Conservation (phyloP, 2,329 filamentous ascomycete species). For the Alternaria conjuncta region DNA sequence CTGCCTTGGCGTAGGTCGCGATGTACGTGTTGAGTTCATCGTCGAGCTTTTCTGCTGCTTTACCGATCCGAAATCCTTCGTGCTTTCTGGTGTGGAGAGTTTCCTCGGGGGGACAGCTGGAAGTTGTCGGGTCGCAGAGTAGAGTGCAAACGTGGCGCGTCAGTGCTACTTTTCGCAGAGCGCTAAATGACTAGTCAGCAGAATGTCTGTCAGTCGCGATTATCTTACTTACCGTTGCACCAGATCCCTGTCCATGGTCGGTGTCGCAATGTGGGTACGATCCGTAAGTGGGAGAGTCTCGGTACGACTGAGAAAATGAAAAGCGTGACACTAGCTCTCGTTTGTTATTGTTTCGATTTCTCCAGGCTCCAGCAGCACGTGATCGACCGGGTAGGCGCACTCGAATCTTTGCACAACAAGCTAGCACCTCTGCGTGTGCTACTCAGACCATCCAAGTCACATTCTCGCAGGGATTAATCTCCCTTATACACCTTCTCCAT, state of each 20-base stretch:
- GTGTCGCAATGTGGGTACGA: background rate
- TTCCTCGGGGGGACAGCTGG: too few species aligned
- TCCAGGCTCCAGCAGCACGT: too few species aligned
- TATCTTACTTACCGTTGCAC: background rate
- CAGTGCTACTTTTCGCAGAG: background rate
- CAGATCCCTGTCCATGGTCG: background rate
- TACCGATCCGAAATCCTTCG: background rate
- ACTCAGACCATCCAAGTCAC: too few species aligned
- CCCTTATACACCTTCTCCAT: too few species aligned
- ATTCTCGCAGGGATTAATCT: too few species aligned
- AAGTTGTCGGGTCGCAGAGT: too few species aligned
- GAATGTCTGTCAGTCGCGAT: background rate
- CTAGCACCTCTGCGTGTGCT: background rate
- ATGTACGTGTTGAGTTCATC: background rate
- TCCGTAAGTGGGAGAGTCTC: background rate
- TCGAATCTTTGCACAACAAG: background rate
- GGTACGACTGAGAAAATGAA: background rate
- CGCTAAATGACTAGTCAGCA: background rate
- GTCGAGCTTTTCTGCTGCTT: background rate
- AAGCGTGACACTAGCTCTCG: background rate
- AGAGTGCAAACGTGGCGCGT: background rate
- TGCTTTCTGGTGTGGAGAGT: too few species aligned
- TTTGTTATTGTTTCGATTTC: background rate
- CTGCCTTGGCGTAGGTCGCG: background rate
- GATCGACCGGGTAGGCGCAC: background rate